Evolutionary conservation across 768 basidiomycete genomes (phyloP), one percentile per base, ranked within the genome.

Genomic region (Boletus rex-veris): DNA sequence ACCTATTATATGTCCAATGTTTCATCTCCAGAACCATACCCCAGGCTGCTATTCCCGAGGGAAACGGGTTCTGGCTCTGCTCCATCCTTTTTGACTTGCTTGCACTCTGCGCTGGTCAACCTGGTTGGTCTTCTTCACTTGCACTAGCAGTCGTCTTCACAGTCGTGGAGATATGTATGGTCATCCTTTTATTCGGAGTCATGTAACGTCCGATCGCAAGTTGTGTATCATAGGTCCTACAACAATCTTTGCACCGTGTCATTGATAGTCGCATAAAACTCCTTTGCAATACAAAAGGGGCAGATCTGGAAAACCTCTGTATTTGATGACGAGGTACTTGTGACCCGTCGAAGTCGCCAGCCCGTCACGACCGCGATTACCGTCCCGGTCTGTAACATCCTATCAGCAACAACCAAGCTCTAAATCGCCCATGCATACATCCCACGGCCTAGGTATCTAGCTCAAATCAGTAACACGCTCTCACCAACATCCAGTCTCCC

Each of bases 351-450:
- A 92, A 76, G 19, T 82, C 84, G 78, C 45, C 84, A 84, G 30
- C 91, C 92, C 16, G 88, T 86, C 28, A 90, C 83, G 11, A 86
- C 73, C 0, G 90, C 88, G 56, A 98, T 95, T 60, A 96, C 85
- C 12, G 90, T 84, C 0, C 94, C 96, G 3, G 96, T 93, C 76
- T 83, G 62, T 9, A n/a, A 35, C 15, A 19, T n/a, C 15, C 2
- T 41, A 12, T 50, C 42, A 58, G 53, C 3, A 48, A 3, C 3
- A 42, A 19, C 35, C 36, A 10, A 26, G 18, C 30, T 9, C 28
- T 28, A 11, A 41, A 26, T 6, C 21, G 30, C 79, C 67, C 59
- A 81, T 83, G 61, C 86, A 92, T 40, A 94, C 88, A 69, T 95
- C 90, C 93, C 92, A 95, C 14, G 88, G 83, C 78, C 79, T 81